Conservation (phyloP, 805 yeast species). For the Candida multigemmis region DNA sequence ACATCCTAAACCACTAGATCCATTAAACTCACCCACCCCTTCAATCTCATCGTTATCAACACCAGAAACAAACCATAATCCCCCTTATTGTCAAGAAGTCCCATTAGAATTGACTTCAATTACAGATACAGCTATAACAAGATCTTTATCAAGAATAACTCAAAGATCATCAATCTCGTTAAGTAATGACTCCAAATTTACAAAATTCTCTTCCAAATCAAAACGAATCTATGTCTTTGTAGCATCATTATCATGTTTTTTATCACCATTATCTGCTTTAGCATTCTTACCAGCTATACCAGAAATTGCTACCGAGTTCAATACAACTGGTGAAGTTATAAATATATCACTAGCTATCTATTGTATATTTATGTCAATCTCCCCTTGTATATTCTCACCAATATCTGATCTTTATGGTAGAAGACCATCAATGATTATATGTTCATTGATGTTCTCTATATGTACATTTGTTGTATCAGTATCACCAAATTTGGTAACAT, state of each 20-base stretch:
- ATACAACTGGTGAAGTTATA: conserved; percentile 38
- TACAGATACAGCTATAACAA: too few species aligned
- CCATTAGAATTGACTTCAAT: too few species aligned
- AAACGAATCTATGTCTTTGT: conserved; percentile 8
- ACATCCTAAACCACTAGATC: too few species aligned
- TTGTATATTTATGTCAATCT: conserved; percentile 41
- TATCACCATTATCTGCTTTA: conserved; percentile 35
- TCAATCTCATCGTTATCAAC: too few species aligned
- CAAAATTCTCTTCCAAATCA: conserved; percentile 6
- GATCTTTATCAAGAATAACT: too few species aligned
- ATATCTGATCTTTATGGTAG: conserved; percentile 47
- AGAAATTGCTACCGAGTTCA: conserved; percentile 34
- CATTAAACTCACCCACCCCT: too few species aligned
- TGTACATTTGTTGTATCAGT: conserved; percentile 28
- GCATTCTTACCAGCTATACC: conserved; percentile 46
- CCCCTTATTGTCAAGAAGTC: too few species aligned
- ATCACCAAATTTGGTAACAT: conserved; percentile 45
- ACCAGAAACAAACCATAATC: too few species aligned
- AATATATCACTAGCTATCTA: conserved; percentile 43
- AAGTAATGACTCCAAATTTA: conserved; percentile 5
- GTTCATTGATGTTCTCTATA: conserved; percentile 19
- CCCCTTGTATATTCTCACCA: conserved; percentile 44
- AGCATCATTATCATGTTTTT: conserved; percentile 21
- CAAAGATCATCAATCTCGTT: too few species aligned
- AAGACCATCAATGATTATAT: conserved; percentile 32